Evolutionary conservation across 305 asterid species (phyloP).

Genomic region (Andrographis paniculata): DNA sequence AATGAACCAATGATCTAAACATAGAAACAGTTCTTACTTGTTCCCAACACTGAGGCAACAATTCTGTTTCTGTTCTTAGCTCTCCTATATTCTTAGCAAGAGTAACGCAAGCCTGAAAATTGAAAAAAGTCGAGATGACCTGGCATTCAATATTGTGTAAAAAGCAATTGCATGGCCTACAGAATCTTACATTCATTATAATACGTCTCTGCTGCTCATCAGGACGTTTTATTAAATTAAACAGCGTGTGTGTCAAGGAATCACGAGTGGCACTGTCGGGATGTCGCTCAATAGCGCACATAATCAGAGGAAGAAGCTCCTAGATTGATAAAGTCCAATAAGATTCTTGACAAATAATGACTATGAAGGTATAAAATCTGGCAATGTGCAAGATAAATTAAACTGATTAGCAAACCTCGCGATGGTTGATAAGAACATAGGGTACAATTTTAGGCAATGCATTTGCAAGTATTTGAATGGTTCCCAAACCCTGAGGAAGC

Average conservation of each 20-base stretch:
- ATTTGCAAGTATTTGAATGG: slow-evolving; percentile 92
- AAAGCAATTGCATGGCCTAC: slow-evolving; percentile 17
- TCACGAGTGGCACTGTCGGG: slow-evolving; percentile 88
- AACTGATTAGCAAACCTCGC: slow-evolving; percentile 61
- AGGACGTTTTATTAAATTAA: slow-evolving; percentile 97
- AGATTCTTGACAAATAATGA: slow-evolving; percentile 2
- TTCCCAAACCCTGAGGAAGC: slow-evolving; percentile 60
- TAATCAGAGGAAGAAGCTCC: slow-evolving; percentile 98
- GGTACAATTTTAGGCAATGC: slow-evolving; percentile 92
- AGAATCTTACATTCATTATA: slow-evolving; percentile 88
- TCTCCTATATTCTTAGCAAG: slow-evolving; percentile 94
- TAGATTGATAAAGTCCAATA: slow-evolving; percentile 24
- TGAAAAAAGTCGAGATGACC: slow-evolving; percentile 20
- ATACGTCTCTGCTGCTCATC: slow-evolving; percentile 95
- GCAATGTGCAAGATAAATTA: slow-evolving; percentile 7
- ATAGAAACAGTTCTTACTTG: slow-evolving; percentile 48
- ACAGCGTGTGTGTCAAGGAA: slow-evolving; percentile 96
- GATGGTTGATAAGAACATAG: slow-evolving; percentile 87
- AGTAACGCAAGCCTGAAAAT: slow-evolving; percentile 82
- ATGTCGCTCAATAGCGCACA: slow-evolving; percentile 99
- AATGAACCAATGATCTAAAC: not conserved
- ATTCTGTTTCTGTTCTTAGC: slow-evolving; percentile 93
- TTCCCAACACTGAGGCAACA: slow-evolving; percentile 99
- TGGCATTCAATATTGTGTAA: slow-evolving; percentile 16
- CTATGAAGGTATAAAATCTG: not conserved